Evolutionary conservation across 257 asterid species (phyloP).

Genomic region (Solanum habrochaites): DNA sequence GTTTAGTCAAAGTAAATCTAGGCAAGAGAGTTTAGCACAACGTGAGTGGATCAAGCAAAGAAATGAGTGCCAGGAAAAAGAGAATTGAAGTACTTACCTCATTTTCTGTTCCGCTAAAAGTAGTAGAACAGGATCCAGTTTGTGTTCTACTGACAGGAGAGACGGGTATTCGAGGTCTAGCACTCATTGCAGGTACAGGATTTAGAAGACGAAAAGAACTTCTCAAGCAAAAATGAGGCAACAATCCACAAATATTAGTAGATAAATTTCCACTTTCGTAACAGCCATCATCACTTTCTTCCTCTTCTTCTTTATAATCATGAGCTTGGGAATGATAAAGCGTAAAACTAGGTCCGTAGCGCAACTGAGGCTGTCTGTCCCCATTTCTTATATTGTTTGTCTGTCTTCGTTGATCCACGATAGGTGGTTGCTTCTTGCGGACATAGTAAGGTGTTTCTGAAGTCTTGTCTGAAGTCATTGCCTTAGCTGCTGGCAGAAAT

Average conservation of each 20-base stretch:
- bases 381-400: constrained; percentile 19
- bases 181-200: constrained; percentile 50
- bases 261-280: constrained; percentile 18
- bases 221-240: constrained; percentile 65
- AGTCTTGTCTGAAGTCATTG: constrained; percentile 36
- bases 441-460: constrained; percentile 42
- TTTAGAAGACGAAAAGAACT: constrained; percentile 31
- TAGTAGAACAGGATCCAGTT: constrained; percentile 27
- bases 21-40: not conserved
- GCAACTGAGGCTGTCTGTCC: constrained; percentile 35
- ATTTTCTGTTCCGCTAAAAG: constrained; percentile 23
- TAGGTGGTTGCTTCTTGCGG: constrained; percentile 30
- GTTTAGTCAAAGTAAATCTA: not conserved
- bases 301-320: constrained; percentile 22
- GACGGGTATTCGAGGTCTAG: constrained; percentile 33
- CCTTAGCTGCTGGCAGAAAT: constrained; percentile 93
- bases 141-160: constrained; percentile 27
- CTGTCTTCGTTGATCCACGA: constrained; percentile 22
- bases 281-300: constrained; percentile 48
- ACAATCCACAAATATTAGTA: constrained; percentile 45
- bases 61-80: not conserved
- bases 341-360: constrained; percentile 71
- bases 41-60: not conserved
- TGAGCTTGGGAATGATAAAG: constrained; percentile 24
- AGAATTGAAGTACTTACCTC: constrained; percentile 30